phyloP scores from a whole-genome alignment of 2,329 filamentous ascomycete genomes.

The Hypomyces rosellus region DNA sequence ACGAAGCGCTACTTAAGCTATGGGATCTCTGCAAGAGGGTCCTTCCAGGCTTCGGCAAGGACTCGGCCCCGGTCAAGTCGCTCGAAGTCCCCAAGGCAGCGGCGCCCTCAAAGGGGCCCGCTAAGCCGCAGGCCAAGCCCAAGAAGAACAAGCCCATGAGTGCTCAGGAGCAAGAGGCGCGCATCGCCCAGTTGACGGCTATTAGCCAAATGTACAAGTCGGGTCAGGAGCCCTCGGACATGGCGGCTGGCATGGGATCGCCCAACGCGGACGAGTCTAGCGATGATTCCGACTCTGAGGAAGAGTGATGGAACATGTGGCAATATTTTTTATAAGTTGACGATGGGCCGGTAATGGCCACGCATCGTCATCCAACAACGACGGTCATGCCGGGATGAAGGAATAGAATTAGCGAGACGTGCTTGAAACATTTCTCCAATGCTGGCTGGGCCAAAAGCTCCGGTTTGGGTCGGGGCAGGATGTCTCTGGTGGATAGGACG shows the following conservation, averaged over 20 bases:
- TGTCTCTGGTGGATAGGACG: background rate
- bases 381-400: background rate
- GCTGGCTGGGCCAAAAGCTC: background rate
- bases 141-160: constrained; percentile 75
- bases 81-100: constrained; percentile 23
- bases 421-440: too few species aligned
- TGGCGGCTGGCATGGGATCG: constrained; percentile 20
- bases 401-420: too few species aligned
- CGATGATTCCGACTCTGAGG: constrained; percentile 43
- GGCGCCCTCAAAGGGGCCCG: constrained; percentile 23
- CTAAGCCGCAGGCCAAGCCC: constrained; percentile 40
- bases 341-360: too few species aligned
- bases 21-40: constrained; percentile 41
- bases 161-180: constrained; percentile 60
- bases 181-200: constrained; percentile 54
- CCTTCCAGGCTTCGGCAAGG: constrained; percentile 35
- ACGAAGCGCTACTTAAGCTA: constrained; percentile 48
- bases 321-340: too few species aligned
- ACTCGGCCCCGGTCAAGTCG: constrained; percentile 22
- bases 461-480: background rate
- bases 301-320: constrained; percentile 29
- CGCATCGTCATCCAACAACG: too few species aligned
- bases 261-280: constrained; percentile 28
- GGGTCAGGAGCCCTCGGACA: constrained; percentile 27
- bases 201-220: constrained; percentile 40